Base-by-base conservation (phyloP, 345 rosid species). In the Rhizophora apiculata region DNA sequence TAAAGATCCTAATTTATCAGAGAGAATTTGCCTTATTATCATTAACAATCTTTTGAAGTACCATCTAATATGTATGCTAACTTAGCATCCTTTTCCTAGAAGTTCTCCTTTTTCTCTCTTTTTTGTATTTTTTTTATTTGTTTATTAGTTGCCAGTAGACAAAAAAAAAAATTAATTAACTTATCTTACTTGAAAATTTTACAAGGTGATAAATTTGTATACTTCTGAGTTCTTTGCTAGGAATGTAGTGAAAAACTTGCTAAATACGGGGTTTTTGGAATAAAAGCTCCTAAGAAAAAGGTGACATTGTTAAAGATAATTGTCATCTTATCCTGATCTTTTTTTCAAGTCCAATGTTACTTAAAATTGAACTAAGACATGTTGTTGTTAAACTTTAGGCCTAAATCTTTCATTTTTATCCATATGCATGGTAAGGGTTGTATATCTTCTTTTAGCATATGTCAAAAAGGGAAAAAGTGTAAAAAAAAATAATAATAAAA, bases 241-340 rank as follows among this genome's bases (percentile, higher is more conserved):
- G 99, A 95, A 85, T 92, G 96, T 48, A 92, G 99, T 56, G 83
- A 74, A 72, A 86, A 78, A 74, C 97, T 95, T 78, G 99, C 99
- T 18, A 80, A 92, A 92, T 97, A 97, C 20, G 96, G 86, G 80
- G 91, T 88, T 46, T 95, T 95, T 81, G 97, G 99, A 81, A 79
- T 92, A 77, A 84, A 83, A 81, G 96, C 89, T 77, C 97, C 97
- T 6, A 83, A 76, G 83, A 88, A 86, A 74, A 92, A 95, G 96
- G 99, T 92, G 58, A 64, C 29, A 13, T 69, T 58, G 59, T 34
- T 32, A 26, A 46, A 10, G 13, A 6, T 65, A 57, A 16, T 63
- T 48, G 26, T 26, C 52, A 24, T 49, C n/a, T 67, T 43, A 34
- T 30, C 58, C 52, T 24, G 9, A 32, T 29, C 7, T 30, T 8